Percentiles rank a stretch among this genome's conserved stretches.
Conservation (phyloP, 306 rosid genomes). For the Cicer arietinum region DNA sequence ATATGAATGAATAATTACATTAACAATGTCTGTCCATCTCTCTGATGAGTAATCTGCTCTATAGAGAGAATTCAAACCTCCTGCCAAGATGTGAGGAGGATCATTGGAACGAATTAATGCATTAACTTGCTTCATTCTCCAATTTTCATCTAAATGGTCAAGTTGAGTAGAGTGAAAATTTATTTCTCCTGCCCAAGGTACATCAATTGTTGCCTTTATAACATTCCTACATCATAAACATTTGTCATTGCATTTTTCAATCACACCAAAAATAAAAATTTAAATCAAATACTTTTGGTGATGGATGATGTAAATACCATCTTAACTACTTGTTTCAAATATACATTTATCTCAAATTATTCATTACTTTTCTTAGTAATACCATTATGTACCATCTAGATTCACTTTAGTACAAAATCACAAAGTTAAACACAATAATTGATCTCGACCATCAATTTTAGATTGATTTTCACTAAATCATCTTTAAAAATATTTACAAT, state of each 20-base stretch:
- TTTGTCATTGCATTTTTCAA: not conserved
- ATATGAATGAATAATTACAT: conserved; percentile 47
- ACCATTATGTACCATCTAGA: too few relatives aligned
- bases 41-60: conserved; percentile 73
- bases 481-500: not conserved
- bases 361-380: too few relatives aligned
- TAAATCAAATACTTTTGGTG: not conserved
- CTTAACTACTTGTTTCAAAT: too few relatives aligned
- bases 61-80: conserved; percentile 77
- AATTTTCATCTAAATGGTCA: conserved; percentile 86
- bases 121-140: conserved; percentile 92
- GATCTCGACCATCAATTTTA: not conserved
- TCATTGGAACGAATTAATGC: conserved; percentile 70
- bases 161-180: conserved; percentile 84
- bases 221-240: conserved; percentile 61
- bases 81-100: conserved; percentile 77
- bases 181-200: conserved; percentile 83
- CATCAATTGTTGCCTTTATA: conserved; percentile 78
- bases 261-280: not conserved
- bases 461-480: not conserved
- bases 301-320: not conserved
- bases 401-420: too few relatives aligned
- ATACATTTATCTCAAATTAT: too few relatives aligned
- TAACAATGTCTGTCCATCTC: conserved; percentile 78
- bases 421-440: not conserved